Evolutionary conservation across 805 yeast genomes (phyloP), one percentile per base, ranked within the genome.

Genomic region (Suhomyces xylopsoci): DNA sequence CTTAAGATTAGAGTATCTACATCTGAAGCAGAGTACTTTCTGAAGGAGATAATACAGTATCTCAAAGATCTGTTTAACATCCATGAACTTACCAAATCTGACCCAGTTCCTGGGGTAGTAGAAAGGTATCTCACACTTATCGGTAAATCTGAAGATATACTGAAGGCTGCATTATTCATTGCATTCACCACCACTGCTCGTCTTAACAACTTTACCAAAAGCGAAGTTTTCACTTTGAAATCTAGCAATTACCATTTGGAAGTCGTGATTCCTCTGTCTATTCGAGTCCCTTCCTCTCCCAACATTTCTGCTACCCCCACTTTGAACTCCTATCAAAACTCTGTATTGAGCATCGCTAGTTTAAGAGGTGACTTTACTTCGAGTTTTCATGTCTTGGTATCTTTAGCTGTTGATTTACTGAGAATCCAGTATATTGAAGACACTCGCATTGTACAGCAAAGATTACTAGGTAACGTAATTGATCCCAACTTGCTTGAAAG

Each of bases 101-200:
- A 56, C 5, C 45, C 55, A 2, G 48, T 52, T 0, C 58, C 66
- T 6, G 73, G 70, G 7, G 47, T 66, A 9, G 56, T 71, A 7
- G 78, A 74, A 41, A 52, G 74, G 45, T 62, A 61, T 48, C 48
- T 74, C 5, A 58, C 71, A 1, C 32, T 75, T 5, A 61, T 61
- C 46, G 79, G 79, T 1, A 51, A 49, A 10, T 26, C 55, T 20
- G 54, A 55, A 7, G 48, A 58, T 7, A 55, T 64, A n/a, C 46
- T 67, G 22, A 64, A 64, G 41, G 64, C 68, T 5, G 61, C 63
- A 5, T 49, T 69, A 2, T 73, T 55, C 47, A 45, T 70, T 10
- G 55, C 71, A 2, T 74, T 60, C 52, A 30, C 65, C 5, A 49
- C 68, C 36, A 57, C 53, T 32, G 63, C 67, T 2, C 61, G 59